phyloP scores from a whole-genome alignment of 345 rosid genomes.

The Boechera stricta region DNA sequence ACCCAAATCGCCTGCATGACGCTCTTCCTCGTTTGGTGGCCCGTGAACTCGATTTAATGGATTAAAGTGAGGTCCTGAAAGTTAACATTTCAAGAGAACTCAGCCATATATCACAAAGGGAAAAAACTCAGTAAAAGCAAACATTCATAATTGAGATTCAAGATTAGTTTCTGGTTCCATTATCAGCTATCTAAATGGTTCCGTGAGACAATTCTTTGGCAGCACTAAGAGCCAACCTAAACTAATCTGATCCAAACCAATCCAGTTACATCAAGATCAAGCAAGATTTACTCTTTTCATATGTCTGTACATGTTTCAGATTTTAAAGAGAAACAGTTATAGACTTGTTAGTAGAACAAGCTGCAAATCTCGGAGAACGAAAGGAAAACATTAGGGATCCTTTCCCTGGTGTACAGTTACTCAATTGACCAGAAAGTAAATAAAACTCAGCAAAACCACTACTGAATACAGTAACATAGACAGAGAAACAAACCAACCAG shows the following conservation, averaged over 20 bases:
- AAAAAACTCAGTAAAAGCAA: conserved; percentile 9
- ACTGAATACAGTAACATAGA: not conserved
- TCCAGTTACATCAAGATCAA: conserved; percentile 16
- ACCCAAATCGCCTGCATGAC: conserved; percentile 98
- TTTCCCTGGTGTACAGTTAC: too few species aligned
- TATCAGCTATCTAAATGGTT: conserved; percentile 19
- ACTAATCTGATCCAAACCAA: conserved; percentile 22
- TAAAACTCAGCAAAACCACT: not conserved
- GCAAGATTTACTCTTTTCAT: conserved; percentile 8
- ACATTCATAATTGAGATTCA: not conserved
- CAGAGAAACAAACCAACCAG: conserved; percentile 53
- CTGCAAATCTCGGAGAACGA: not conserved
- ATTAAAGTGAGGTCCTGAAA: conserved; percentile 92
- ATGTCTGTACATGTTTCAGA: not conserved
- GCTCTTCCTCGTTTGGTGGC: conserved; percentile 66
- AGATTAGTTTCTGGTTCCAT: not conserved
- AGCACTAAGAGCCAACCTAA: not conserved
- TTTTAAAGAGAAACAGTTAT: not conserved
- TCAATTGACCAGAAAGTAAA: conserved; percentile 1
- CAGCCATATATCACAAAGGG: not conserved
- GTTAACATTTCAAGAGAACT: not conserved
- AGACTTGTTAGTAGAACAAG: not conserved
- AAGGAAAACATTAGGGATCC: too few species aligned
- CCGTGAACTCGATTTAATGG: conserved; percentile 85
- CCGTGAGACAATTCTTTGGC: not conserved